These are phyloP conservation scores for Penicillium silybi DNA, from an alignment of 495 filamentous ascomycete genomes.

Conservation along the genomic window DNA sequence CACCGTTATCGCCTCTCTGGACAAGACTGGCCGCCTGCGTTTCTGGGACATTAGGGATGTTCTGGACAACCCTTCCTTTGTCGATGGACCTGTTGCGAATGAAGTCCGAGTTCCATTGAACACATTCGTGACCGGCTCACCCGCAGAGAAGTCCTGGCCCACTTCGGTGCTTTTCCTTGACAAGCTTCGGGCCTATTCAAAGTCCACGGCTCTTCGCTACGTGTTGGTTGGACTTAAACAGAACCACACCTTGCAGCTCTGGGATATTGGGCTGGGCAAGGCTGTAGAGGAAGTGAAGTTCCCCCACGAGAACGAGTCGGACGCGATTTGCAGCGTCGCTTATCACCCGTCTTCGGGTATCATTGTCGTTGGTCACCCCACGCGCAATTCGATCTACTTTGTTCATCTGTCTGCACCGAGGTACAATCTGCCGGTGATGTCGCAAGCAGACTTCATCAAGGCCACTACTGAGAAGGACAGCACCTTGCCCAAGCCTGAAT, in stretches of 20 bases:
- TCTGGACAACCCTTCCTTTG: constrained; percentile 54
- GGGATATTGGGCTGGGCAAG: constrained; percentile 94
- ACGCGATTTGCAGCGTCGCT: constrained; percentile 92
- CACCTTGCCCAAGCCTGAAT: constrained; percentile 74
- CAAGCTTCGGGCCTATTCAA: constrained; percentile 85
- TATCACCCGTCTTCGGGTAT: constrained; percentile 89
- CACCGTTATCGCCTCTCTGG: constrained; percentile 86
- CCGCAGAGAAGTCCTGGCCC: constrained; percentile 86
- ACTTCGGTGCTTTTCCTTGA: constrained; percentile 95
- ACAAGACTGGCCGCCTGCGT: constrained; percentile 90
- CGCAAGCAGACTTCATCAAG: constrained; percentile 81
- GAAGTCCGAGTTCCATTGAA: constrained; percentile 76
- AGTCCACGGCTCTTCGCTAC: constrained; percentile 82
- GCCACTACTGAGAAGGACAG: constrained; percentile 68
- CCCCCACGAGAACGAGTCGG: constrained; percentile 93
- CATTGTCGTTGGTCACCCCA: constrained; percentile 92
- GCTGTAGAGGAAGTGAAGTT: constrained; percentile 95
- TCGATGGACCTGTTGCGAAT: constrained; percentile 50
- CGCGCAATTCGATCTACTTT: constrained; percentile 95
- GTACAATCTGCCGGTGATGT: constrained; percentile 74
- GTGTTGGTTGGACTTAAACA: constrained; percentile 97
- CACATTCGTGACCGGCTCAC: constrained; percentile 72
- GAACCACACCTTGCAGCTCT: constrained; percentile 97
- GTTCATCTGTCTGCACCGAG: constrained; percentile 89
- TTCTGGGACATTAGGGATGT: constrained; percentile 94